Conservation (phyloP, 768 basidiomycete species). For the Boletus vinaceobasis region DNA sequence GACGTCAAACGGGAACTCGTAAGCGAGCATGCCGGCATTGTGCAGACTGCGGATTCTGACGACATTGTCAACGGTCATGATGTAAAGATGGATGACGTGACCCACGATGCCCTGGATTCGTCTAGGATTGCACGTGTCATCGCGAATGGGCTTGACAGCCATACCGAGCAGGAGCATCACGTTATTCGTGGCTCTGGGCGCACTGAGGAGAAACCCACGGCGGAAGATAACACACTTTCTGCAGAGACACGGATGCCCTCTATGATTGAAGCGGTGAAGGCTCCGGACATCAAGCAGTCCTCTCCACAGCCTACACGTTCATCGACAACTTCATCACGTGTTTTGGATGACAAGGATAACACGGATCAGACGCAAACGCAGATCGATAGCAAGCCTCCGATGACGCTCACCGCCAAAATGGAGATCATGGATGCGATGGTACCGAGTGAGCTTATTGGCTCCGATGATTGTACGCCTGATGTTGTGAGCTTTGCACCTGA, state of each 20-base stretch:
- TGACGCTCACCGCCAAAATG: conserved; percentile 22
- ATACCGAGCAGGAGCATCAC: not conserved
- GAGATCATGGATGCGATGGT: conserved; percentile 24
- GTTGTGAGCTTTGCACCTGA: conserved; percentile 30
- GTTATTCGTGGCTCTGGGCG: not conserved
- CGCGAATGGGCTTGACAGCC: conserved; percentile 1
- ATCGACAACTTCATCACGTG: not conserved
- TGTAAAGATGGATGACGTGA: conserved; percentile 8
- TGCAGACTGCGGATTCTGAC: not conserved
- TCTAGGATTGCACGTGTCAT: not conserved
- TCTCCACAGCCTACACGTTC: not conserved
- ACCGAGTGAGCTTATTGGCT: conserved; percentile 15
- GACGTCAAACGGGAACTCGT: conserved; percentile 18
- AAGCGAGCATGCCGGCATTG: not conserved
- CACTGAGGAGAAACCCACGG: not conserved
- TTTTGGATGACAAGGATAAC: not conserved
- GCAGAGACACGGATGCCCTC: not conserved
- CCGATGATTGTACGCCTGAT: conserved; percentile 19
- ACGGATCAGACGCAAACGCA: conserved; percentile 9
- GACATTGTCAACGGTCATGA: conserved; percentile 4
- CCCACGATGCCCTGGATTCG: not conserved
- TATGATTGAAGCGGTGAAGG: not conserved
- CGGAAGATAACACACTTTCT: not conserved
- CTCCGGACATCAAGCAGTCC: not conserved
- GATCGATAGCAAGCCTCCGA: conserved; percentile 1